These are phyloP conservation scores for Dinochytrium kinnereticum DNA, from an alignment of 371 early-diverging fungal genomes.

Conservation along the genomic window DNA sequence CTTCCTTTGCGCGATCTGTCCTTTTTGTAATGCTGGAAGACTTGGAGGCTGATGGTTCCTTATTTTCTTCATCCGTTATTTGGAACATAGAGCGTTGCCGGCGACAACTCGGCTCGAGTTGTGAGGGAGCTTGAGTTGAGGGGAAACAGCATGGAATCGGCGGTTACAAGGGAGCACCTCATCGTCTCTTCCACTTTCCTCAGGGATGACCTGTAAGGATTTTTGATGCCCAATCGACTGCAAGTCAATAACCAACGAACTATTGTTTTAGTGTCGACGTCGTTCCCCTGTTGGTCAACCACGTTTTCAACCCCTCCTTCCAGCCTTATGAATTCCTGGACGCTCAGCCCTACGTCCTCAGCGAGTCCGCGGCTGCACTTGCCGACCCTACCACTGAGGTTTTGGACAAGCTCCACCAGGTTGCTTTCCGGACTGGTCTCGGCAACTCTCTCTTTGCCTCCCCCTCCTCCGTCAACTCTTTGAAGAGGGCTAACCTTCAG, in stretches of 20 bases:
- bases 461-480: conserved; percentile 62
- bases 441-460: conserved; percentile 92
- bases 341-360: conserved; percentile 67
- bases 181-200: conserved; percentile 88
- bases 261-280: conserved; percentile 74
- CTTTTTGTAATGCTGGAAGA: not conserved
- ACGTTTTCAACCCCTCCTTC: conserved; percentile 81
- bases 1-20: not conserved
- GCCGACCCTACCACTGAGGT: conserved; percentile 70
- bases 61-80: not conserved
- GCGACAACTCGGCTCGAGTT: conserved; percentile 86
- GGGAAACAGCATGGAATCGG: conserved; percentile 84
- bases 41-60: not conserved
- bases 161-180: conserved; percentile 83
- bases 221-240: too few relatives aligned
- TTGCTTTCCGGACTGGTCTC: conserved; percentile 93
- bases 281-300: conserved; percentile 79
- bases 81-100: conserved; percentile 59
- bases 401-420: conserved; percentile 83
- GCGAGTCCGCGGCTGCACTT: conserved; percentile 72
- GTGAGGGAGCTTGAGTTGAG: conserved; percentile 92
- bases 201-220: conserved; percentile 85
- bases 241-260: conserved; percentile 13
- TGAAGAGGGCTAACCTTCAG: conserved; percentile 54
- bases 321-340: conserved; percentile 86